Evolutionary conservation across 129 eudicot species (phyloP).

Genomic region (Sambucus nigra): DNA sequence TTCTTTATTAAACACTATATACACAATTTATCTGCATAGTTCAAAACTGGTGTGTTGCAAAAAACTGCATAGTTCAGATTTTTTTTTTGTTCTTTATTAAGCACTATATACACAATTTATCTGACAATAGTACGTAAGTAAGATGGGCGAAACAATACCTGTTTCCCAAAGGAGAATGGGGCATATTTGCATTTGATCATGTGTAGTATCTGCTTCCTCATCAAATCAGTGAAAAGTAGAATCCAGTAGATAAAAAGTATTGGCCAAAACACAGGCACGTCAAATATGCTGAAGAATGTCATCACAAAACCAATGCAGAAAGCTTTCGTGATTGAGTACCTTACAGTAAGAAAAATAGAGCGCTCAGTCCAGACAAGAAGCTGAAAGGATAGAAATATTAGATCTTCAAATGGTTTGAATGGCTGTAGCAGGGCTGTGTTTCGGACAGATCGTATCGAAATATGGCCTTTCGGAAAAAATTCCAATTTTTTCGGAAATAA

Average conservation of each 20-base stretch:
- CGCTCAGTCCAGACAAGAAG: no score
- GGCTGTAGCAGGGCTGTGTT: no score
- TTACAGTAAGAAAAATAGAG: constrained; percentile 15
- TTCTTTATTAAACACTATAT: no score
- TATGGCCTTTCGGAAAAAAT: no score
- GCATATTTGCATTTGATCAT: constrained; percentile 92
- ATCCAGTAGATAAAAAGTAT: constrained; percentile 90
- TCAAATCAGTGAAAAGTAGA: constrained; percentile 71
- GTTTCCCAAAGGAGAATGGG: constrained; percentile 93
- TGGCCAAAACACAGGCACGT: constrained; percentile 99
- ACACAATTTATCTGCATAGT: no score
- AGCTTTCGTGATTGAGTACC: constrained; percentile 91
- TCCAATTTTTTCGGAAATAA: no score
- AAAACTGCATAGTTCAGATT: no score
- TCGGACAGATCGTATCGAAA: no score
- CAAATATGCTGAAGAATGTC: constrained; percentile 82
- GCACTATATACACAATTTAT: not conserved
- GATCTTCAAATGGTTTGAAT: no score
- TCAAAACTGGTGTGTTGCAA: no score
- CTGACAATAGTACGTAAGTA: not conserved
- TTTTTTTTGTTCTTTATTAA: no score
- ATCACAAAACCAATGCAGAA: constrained; percentile 76
- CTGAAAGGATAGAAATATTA: no score
- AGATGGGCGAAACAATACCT: constrained; percentile 31
- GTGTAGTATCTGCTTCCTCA: constrained; percentile 88